Percentiles rank a stretch among this genome's conserved stretches.
phyloP scores from a whole-genome alignment of 2,329 filamentous ascomycete genomes.

The Colletotrichum musae region DNA sequence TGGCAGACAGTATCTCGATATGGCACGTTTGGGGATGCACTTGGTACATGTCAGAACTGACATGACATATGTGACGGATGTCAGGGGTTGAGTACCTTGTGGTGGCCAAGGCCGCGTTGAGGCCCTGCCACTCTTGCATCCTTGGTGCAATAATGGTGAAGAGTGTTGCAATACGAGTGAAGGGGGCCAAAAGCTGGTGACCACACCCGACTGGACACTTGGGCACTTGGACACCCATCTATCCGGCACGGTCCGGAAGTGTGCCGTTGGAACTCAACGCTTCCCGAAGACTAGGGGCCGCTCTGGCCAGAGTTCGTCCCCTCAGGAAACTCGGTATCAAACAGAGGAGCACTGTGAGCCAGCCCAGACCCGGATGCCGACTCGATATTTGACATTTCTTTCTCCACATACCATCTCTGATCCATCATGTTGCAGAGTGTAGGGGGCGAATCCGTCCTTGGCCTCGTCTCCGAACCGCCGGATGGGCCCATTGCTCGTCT shows the following conservation, averaged over 20 bases:
- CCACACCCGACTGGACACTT: not conserved
- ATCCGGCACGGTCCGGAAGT: slow-evolving; percentile 13
- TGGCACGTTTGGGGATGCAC: slow-evolving; percentile 18
- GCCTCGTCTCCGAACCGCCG: not conserved
- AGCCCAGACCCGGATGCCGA: not conserved
- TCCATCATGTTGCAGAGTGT: not conserved
- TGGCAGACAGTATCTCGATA: not conserved
- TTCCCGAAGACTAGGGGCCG: not conserved
- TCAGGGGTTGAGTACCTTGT: too few relatives aligned
- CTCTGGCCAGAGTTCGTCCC: too few relatives aligned
- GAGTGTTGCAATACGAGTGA: not conserved
- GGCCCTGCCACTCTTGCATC: not conserved
- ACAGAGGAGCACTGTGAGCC: slow-evolving; percentile 1
- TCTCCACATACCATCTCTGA: not conserved
- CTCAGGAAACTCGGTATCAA: slow-evolving; percentile 1
- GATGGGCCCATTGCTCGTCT: not conserved
- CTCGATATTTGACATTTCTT: slow-evolving; percentile 6
- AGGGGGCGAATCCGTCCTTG: slow-evolving; percentile 1
- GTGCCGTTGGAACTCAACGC: not conserved
- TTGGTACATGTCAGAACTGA: slow-evolving; percentile 19
- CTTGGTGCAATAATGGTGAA: not conserved
- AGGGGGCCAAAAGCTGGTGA: not conserved
- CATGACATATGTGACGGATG: too few relatives aligned
- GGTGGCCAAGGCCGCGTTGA: not conserved
- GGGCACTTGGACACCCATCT: slow-evolving; percentile 3